These are phyloP conservation scores for Flammula alnicola DNA, from an alignment of 1,284 basidiomycete genomes.

Conservation along the genomic window DNA sequence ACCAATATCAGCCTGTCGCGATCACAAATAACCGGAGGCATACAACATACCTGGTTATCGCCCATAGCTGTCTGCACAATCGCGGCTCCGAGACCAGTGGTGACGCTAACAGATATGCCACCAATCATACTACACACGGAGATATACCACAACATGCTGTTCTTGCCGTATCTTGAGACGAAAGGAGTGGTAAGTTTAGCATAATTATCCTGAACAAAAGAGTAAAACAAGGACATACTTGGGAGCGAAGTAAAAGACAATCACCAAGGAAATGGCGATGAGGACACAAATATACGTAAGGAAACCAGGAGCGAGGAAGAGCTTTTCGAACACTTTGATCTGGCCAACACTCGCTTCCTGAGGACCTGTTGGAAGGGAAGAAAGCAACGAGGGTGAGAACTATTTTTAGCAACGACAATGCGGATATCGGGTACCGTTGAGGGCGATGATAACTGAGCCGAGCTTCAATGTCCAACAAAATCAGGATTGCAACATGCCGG, in stretches of 20 bases:
- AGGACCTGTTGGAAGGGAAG: slow-evolving; percentile 59
- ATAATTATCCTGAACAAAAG: not conserved
- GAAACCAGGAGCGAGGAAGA: slow-evolving; percentile 91
- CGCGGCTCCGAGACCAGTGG: slow-evolving; percentile 90
- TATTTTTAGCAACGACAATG: slow-evolving; percentile 11
- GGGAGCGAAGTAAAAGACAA: slow-evolving; percentile 84
- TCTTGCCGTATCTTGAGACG: slow-evolving; percentile 76
- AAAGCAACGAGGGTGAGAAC: not conserved
- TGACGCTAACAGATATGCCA: slow-evolving; percentile 95
- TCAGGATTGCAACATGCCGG: not conserved
- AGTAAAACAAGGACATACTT: slow-evolving; percentile 41
- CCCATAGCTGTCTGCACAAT: slow-evolving; percentile 89
- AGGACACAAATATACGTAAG: slow-evolving; percentile 75
- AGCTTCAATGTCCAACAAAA: slow-evolving; percentile 47
- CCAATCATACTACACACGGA: slow-evolving; percentile 95
- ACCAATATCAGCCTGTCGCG: slow-evolving; percentile 5
- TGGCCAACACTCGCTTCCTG: slow-evolving; percentile 80
- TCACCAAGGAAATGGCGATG: slow-evolving; percentile 64
- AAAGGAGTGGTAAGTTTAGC: too few species aligned
- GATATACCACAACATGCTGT: slow-evolving; percentile 96
- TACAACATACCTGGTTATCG: slow-evolving; percentile 72
- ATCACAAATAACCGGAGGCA: slow-evolving; percentile 1
- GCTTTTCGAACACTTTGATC: slow-evolving; percentile 78
- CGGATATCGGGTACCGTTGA: slow-evolving; percentile 58
- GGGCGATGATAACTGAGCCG: slow-evolving; percentile 85